Evolutionary conservation across 2,329 filamentous ascomycete genomes (phyloP).

Genomic region (Botrytis hyacinthi): DNA sequence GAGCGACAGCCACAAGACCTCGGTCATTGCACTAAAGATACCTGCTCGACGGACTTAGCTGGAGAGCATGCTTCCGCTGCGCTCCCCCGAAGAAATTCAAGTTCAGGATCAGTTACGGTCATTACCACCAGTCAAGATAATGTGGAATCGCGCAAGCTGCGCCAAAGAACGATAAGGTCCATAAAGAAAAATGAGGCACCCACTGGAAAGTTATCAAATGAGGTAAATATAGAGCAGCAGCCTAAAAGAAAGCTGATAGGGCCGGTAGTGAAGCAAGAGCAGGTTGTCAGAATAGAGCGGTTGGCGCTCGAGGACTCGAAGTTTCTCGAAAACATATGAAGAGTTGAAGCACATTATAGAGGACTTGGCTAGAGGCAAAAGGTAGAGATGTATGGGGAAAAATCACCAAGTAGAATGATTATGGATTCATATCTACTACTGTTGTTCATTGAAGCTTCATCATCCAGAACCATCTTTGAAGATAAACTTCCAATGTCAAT

Average conservation of each 20-base stretch:
- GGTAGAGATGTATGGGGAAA: not conserved
- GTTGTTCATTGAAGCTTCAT: not conserved
- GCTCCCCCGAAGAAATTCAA: not conserved
- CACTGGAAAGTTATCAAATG: not conserved
- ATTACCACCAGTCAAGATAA: not conserved
- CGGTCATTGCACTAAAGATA: no score
- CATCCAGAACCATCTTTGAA: not conserved
- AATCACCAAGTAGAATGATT: not conserved
- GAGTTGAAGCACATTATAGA: not conserved
- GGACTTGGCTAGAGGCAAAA: not conserved
- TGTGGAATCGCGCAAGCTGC: not conserved
- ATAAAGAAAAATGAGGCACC: not conserved
- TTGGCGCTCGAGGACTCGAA: not conserved
- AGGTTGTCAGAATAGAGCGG: not conserved
- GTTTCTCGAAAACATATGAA: no score
- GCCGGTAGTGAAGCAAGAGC: not conserved
- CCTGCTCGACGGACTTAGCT: not conserved
- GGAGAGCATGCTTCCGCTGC: not conserved
- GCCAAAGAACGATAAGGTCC: not conserved
- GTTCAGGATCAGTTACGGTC: not conserved
- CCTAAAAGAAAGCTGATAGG: no score
- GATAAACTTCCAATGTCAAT: not conserved
- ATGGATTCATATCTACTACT: not conserved
- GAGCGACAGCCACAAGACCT: not conserved
- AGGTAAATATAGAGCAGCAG: not conserved